These are phyloP conservation scores for Xylaria grammica DNA, from an alignment of 495 filamentous ascomycete species.

Conservation along the genomic window DNA sequence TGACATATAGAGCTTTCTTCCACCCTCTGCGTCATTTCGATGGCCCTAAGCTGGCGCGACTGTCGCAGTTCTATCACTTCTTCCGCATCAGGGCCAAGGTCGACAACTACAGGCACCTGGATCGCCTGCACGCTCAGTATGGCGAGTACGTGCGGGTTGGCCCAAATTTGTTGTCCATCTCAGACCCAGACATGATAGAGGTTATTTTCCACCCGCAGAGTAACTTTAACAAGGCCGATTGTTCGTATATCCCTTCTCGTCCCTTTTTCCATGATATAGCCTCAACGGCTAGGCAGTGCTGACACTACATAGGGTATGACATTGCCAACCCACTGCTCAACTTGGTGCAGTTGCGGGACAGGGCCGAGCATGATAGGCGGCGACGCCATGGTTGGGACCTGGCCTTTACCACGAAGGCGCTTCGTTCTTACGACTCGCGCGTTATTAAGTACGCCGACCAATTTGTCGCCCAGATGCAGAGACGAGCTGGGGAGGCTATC, in stretches of 20 bases:
- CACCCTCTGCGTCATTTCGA: conserved; percentile 52
- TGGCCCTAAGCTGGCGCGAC: conserved; percentile 46
- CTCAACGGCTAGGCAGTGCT: not conserved
- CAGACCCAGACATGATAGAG: conserved; percentile 28
- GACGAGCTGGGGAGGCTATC: conserved; percentile 28
- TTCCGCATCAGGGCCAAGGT: conserved; percentile 28
- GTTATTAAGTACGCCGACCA: conserved; percentile 22
- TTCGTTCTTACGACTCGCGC: conserved; percentile 19
- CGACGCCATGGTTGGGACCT: conserved; percentile 20
- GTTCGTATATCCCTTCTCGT: not conserved
- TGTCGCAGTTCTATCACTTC: conserved; percentile 43
- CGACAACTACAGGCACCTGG: conserved; percentile 39
- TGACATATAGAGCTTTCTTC: conserved; percentile 52
- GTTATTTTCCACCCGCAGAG: conserved; percentile 27
- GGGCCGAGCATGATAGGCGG: conserved; percentile 18
- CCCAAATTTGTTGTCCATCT: conserved; percentile 33
- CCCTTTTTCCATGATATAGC: not conserved
- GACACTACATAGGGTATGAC: conserved; percentile 17
- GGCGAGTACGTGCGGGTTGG: conserved; percentile 47
- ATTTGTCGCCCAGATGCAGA: conserved; percentile 20
- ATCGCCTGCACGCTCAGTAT: conserved; percentile 43
- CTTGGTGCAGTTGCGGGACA: conserved; percentile 20
- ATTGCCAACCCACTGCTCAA: conserved; percentile 22
- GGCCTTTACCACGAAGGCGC: conserved; percentile 21
- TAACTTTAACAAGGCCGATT: conserved; percentile 20